Evolutionary conservation across 805 yeast species (phyloP), one percentile per base, ranked within the genome.

Genomic region (Metschnikowia koreensis): DNA sequence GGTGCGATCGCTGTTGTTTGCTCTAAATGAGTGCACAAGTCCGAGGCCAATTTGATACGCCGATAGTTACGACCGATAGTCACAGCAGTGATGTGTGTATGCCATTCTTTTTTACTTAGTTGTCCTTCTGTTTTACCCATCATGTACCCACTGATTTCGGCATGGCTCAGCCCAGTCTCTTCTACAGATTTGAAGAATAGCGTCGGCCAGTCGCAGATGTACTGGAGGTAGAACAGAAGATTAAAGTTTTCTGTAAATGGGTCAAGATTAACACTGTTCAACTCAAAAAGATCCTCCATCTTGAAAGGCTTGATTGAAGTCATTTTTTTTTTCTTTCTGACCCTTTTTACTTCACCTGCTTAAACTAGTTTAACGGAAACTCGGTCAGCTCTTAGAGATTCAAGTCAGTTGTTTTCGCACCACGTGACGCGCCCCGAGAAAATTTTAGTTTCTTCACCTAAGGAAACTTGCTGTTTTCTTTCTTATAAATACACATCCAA

Each of bases 71-170:
- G 85, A 53, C 87, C 86, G 1, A 94, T 87, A 0, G 98, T 91
- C 3, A 94, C 97, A 0, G 99, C 98, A 0, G 98, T 90, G 46
- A 94, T 91, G 67, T 94, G 99, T 1, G 96, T 82, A 64, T 94
- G 99, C 97, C 97, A 93, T 53, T 91, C 94, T 44, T 78, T 81
- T 6, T 79, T 82, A 37, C 75, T 54, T 38, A 74, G 50, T 46
- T 70, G 75, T 0, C 99, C 99, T 66, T 94, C 99, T 0, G 96
- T 85, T 67, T 94, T 94, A n/a, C 96, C 98, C 83, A 94, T 83
- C 96, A 94, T 86, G 65, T 87, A 87, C 0, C 92, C 93, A 34
- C 88, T 75, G 29, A 74, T 70, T 41, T 46, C 53, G 12, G 73
- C 62, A 2, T 12, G 8, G 3, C 27, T 29, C 15, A 10, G 8